Percentiles rank a stretch among this genome's conserved stretches.
phyloP scores from a whole-genome alignment of 2,329 filamentous ascomycete genomes.

The Diplodia sapinea region DNA sequence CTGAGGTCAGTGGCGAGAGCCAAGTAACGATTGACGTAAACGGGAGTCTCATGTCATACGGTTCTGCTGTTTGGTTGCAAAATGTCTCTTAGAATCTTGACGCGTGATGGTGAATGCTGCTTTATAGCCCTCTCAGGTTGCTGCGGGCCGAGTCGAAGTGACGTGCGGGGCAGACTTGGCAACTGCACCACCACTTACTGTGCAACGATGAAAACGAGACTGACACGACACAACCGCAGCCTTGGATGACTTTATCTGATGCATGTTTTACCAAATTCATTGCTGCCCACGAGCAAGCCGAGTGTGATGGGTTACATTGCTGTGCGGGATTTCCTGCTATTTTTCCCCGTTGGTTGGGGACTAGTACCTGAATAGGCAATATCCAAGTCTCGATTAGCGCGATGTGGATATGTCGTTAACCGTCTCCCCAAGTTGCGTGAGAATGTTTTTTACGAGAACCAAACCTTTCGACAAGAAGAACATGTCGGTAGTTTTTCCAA shows the following conservation, averaged over 20 bases:
- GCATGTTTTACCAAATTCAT: background rate
- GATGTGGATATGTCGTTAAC: too few relatives aligned
- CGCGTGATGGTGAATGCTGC: background rate
- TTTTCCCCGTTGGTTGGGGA: background rate
- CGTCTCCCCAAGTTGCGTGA: background rate
- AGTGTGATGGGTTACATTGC: background rate
- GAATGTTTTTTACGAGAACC: background rate
- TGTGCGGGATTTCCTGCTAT: background rate
- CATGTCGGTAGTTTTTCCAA: background rate
- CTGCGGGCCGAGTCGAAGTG: background rate
- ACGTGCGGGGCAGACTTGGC: slow-evolving; percentile 24
- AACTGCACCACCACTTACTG: background rate
- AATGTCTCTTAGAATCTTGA: background rate
- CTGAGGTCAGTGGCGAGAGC: background rate
- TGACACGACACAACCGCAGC: background rate
- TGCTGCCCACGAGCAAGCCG: background rate
- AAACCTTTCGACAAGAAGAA: too few relatives aligned
- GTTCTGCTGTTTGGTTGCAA: background rate
- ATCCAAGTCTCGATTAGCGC: background rate
- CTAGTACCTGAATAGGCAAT: slow-evolving; percentile 7
- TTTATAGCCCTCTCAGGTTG: background rate
- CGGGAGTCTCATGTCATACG: background rate
- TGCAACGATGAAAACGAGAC: background rate
- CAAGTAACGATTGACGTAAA: background rate
- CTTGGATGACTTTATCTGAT: background rate